A percentile compares a stretch with the other conserved stretches of the same genome.
Conservation (phyloP, 2,329 filamentous ascomycete species). For the Calonectria hawksworthii region DNA sequence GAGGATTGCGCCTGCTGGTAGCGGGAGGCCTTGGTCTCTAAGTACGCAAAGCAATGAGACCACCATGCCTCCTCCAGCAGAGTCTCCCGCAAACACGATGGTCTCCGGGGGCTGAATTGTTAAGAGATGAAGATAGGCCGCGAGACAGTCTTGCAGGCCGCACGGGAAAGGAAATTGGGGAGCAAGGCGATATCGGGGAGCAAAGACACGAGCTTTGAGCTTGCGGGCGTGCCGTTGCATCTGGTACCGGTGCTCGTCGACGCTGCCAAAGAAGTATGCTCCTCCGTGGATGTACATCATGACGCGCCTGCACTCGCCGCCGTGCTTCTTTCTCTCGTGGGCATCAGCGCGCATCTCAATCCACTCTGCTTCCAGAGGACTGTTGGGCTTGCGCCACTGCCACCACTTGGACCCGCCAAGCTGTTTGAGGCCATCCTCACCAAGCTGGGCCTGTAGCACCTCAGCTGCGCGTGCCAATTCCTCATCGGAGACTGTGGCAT, state of each 20-base stretch:
- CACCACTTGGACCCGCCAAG: constrained; percentile 91
- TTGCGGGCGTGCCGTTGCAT: constrained; percentile 96
- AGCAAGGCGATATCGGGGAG: constrained; percentile 87
- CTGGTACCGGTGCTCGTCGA: constrained; percentile 98
- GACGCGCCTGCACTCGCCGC: constrained; percentile 76
- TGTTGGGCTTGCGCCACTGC: constrained; percentile 83
- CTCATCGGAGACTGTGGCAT: constrained; percentile 74
- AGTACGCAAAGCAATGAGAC: constrained; percentile 83
- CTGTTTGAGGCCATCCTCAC: constrained; percentile 77
- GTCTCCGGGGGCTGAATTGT: constrained; percentile 82
- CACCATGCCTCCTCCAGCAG: constrained; percentile 93
- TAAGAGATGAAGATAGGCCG: constrained; percentile 88
- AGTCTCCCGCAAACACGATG: constrained; percentile 92
- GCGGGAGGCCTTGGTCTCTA: constrained; percentile 84
- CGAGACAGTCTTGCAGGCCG: constrained; percentile 89
- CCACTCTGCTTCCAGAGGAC: constrained; percentile 86
- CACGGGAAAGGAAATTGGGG: constrained; percentile 98
- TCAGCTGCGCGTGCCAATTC: constrained; percentile 76
- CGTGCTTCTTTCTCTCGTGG: constrained; percentile 75
- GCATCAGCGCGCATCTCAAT: constrained; percentile 91
- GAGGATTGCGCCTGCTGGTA: constrained; percentile 90
- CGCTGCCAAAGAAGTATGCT: constrained; percentile 94
- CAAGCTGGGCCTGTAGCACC: constrained; percentile 80
- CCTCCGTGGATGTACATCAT: constrained; percentile 97
- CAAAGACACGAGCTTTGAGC: constrained; percentile 89